Conservation (phyloP, 176 grass and related monocot species). For the Oryza coarctata region DNA sequence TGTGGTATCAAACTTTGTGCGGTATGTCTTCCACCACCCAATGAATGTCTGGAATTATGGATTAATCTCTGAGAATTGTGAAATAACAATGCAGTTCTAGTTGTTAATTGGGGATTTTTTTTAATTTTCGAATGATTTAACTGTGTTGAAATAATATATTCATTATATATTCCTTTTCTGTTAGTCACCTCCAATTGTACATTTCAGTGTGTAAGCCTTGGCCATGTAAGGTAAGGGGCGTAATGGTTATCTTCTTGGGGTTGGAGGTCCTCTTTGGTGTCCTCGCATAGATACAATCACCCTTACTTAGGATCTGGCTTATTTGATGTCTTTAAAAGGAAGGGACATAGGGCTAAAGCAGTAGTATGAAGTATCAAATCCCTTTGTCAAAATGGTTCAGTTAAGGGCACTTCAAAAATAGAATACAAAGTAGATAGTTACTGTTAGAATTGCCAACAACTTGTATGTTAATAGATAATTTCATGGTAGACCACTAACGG, state of each 20-base stretch:
- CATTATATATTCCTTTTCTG: background rate
- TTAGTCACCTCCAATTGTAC: background rate
- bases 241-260: background rate
- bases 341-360: background rate
- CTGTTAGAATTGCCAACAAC: background rate
- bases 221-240: background rate
- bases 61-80: background rate
- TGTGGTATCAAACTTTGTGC: constrained; percentile 64
- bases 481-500: background rate
- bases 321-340: background rate
- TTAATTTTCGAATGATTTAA: background rate
- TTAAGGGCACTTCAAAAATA: background rate
- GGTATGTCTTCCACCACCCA: constrained; percentile 40
- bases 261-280: background rate
- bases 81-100: background rate
- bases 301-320: background rate
- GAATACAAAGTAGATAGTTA: background rate
- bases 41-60: background rate
- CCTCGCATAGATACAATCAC: background rate
- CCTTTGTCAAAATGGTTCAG: background rate
- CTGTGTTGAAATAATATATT: background rate
- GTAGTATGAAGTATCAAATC: background rate
- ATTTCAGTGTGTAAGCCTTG: background rate
- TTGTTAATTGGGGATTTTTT: background rate
- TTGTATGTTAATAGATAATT: background rate